Base-by-base conservation (phyloP, 2,329 filamentous ascomycete genomes). In the Aspergillus sp. region DNA sequence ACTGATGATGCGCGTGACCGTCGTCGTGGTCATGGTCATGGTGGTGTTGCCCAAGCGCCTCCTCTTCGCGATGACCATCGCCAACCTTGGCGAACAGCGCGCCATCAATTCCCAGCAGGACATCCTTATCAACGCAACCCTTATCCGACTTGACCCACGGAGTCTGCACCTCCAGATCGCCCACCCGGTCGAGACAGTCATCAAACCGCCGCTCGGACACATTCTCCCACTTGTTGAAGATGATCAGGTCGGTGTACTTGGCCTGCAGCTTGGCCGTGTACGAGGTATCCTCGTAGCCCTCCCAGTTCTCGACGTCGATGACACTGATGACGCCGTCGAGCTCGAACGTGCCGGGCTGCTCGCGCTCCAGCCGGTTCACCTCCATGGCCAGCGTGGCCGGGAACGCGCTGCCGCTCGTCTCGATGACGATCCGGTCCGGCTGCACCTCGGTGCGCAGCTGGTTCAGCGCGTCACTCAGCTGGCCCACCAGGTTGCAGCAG, bases 401-500 rank as follows among this genome's bases (percentile, higher is more conserved):
- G 67, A 91, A 91, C 0, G 92, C 92, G 23, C 85, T 89, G 1
- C 94, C 94, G 36, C 85, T 89, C 2, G 94, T 99, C 79, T 99
- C 94, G 69, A 99, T 86, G 48, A 99, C 85, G 71, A 99, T 94
- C 50, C 94, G 84, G 68, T 97, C 89, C 0, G 91, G 93, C 0
- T 61, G 57, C 5, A 81, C 75, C 34, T 81, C 75, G 21, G 76
- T 71, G 47, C 83, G 82, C 38, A 99, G 85, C 66, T 94, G 86
- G 41, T 82, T 76, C 16, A 99, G 85, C 1, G 93, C 92, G 45
- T 88, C 85, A 54, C 85, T 84, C 6, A 99, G 84, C 71, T 96
- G 90, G 14, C 94, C 94, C 55, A 99, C 93, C 21, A 97, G 87
- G 70, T 97, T 97, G 78, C 94, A 99, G 82, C 94, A 99, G 73